Percentiles rank a stretch among this genome's conserved stretches.
phyloP scores from a whole-genome alignment of 306 rosid genomes.

The Lithocarpus polystachyus region DNA sequence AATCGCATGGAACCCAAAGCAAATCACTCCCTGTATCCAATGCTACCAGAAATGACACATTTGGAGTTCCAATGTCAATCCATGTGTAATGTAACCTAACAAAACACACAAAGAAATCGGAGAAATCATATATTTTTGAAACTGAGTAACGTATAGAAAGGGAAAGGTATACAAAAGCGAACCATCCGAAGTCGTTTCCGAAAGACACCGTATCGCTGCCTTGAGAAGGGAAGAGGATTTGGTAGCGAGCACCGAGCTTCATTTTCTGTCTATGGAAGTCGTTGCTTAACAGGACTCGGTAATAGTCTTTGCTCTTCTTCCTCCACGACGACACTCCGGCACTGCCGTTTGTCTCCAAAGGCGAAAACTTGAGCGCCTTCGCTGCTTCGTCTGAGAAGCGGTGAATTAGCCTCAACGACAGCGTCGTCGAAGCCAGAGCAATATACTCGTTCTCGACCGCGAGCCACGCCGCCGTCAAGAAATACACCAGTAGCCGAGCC shows the following conservation, averaged over 20 bases:
- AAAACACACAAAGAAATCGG: constrained; percentile 4
- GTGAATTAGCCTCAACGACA: constrained; percentile 59
- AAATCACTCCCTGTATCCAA: constrained; percentile 93
- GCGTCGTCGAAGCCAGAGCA: constrained; percentile 26
- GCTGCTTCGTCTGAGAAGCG: constrained; percentile 68
- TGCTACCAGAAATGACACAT: constrained; percentile 87
- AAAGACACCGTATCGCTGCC: constrained; percentile 71
- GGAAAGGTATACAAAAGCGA: constrained; percentile 3
- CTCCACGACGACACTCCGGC: constrained; percentile 24
- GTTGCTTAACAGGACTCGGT: constrained; percentile 43
- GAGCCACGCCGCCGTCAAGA: constrained; percentile 18
- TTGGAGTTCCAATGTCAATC: constrained; percentile 92
- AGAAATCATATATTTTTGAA: neutral
- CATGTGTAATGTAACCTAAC: constrained; percentile 89
- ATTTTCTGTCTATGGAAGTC: constrained; percentile 63
- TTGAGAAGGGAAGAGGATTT: constrained; percentile 66
- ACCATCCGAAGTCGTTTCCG: constrained; percentile 95
- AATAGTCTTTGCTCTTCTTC: constrained; percentile 39
- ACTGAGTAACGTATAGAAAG: no score
- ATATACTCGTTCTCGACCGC: constrained; percentile 24
- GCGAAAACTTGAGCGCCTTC: constrained; percentile 39
- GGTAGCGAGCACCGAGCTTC: constrained; percentile 52
- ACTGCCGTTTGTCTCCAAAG: constrained; percentile 11
- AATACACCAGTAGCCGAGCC: constrained; percentile 31
- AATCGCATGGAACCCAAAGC: constrained; percentile 95